Evolutionary conservation across 2,329 filamentous ascomycete genomes (phyloP).

Genomic region (Colletotrichum sp.): DNA sequence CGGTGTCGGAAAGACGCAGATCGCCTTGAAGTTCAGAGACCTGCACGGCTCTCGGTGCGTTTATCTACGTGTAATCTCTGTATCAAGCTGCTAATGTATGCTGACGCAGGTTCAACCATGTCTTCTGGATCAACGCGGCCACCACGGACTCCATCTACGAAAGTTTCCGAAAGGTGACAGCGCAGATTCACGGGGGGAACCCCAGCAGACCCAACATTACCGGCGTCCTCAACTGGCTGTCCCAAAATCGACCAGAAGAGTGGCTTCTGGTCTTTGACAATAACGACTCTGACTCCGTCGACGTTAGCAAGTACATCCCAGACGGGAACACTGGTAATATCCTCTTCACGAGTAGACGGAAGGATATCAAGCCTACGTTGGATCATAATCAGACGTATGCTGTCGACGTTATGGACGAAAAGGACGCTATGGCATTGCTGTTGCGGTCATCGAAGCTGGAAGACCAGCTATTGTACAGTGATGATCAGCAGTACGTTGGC

Average conservation of each 20-base stretch:
- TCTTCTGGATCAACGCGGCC: slow-evolving; percentile 35
- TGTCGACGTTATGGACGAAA: neutral
- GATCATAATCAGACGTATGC: neutral
- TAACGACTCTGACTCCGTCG: slow-evolving; percentile 15
- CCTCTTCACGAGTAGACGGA: slow-evolving; percentile 30
- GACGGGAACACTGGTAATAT: slow-evolving; percentile 27
- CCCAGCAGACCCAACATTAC: neutral
- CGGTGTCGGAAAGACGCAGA: slow-evolving; percentile 36
- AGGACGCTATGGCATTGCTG: neutral
- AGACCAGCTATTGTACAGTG: too few species aligned
- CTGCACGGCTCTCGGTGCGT: slow-evolving; percentile 21
- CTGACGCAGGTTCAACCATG: slow-evolving; percentile 26
- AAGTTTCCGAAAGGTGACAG: slow-evolving; percentile 25
- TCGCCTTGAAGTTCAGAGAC: slow-evolving; percentile 30
- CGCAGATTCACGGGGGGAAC: neutral
- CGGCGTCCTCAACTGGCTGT: slow-evolving; percentile 24
- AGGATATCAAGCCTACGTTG: neutral
- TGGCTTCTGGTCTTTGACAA: slow-evolving; percentile 39
- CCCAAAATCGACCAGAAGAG: slow-evolving; percentile 14
- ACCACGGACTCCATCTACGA: slow-evolving; percentile 23
- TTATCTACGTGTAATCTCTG: neutral
- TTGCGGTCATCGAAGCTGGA: neutral
- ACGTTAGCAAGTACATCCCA: slow-evolving; percentile 23
- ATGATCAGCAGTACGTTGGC: too few species aligned
- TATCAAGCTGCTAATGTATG: neutral